phyloP scores from a whole-genome alignment of 495 filamentous ascomycete species.

The Aspergillus leporis region DNA sequence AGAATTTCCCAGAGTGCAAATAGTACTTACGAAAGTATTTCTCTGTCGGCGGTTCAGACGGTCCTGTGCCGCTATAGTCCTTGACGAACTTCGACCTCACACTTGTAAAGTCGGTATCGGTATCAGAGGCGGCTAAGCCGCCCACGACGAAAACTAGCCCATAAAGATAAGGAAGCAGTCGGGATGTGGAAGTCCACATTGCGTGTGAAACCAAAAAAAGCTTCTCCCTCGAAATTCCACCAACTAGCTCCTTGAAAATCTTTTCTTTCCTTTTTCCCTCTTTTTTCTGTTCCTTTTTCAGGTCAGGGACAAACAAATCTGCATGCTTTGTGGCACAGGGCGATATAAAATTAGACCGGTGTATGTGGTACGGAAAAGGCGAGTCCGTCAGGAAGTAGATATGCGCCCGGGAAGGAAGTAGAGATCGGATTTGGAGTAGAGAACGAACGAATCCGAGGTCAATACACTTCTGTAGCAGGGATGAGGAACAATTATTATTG shows the following conservation, averaged over 20 bases:
- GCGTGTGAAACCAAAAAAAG: neutral
- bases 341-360: neutral
- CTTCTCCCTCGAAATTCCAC: neutral
- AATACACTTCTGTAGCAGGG: neutral
- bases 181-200: constrained; percentile 18
- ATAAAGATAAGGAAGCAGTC: constrained; percentile 23
- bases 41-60: constrained; percentile 40
- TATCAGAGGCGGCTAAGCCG: constrained; percentile 12
- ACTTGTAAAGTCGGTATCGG: constrained; percentile 42
- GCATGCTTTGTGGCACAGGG: constrained; percentile 5
- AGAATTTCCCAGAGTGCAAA: constrained; percentile 1
- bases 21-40: constrained; percentile 62
- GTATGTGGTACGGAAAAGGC: constrained; percentile 3
- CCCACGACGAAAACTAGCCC: constrained; percentile 17
- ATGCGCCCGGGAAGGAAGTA: neutral
- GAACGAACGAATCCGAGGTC: neutral
- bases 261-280: neutral
- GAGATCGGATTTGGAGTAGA: neutral
- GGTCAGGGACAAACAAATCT: neutral
- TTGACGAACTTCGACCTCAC: constrained; percentile 44
- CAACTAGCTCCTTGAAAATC: neutral
- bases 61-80: constrained; percentile 45
- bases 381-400: neutral
- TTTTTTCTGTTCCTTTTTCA: neutral
- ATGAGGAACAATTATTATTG: neutral